Evolutionary conservation across 2,329 filamentous ascomycete species (phyloP).

Genomic region (Elsinoe perseae): DNA sequence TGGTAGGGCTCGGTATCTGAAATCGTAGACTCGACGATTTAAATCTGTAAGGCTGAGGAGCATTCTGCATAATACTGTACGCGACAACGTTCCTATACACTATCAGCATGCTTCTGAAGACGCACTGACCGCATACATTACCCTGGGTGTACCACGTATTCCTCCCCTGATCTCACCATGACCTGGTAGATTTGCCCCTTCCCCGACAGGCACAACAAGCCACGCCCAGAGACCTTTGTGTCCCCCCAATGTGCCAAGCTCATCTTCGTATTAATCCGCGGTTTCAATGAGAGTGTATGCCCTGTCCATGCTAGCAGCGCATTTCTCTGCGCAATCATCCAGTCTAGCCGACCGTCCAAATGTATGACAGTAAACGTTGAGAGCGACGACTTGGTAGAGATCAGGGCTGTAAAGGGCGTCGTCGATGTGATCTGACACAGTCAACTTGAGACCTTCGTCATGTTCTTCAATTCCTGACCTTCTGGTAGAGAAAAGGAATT

Average conservation of each 20-base stretch:
- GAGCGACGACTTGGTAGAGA: slow-evolving; percentile 77
- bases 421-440: slow-evolving; percentile 66
- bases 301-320: slow-evolving; percentile 96
- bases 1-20: slow-evolving; percentile 63
- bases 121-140: slow-evolving; percentile 25
- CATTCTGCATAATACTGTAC: slow-evolving; percentile 67
- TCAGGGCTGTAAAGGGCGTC: slow-evolving; percentile 76
- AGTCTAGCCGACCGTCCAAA: slow-evolving; percentile 88
- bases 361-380: slow-evolving; percentile 83
- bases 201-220: slow-evolving; percentile 74
- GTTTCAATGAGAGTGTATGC: slow-evolving; percentile 68
- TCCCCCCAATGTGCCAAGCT: slow-evolving; percentile 84
- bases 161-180: slow-evolving; percentile 70
- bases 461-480: slow-evolving; percentile 28
- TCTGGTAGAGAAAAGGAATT: slow-evolving; percentile 91
- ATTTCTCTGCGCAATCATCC: slow-evolving; percentile 82
- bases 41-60: slow-evolving; percentile 79
- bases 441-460: neutral
- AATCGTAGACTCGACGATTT: slow-evolving; percentile 66
- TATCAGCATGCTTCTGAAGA: neutral
- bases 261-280: slow-evolving; percentile 65
- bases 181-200: slow-evolving; percentile 87
- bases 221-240: slow-evolving; percentile 79
- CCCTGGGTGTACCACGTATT: slow-evolving; percentile 81
- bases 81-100: slow-evolving; percentile 69